Evolutionary conservation across 495 filamentous ascomycete genomes (phyloP).

Genomic region (Aspergillus avenaceus): DNA sequence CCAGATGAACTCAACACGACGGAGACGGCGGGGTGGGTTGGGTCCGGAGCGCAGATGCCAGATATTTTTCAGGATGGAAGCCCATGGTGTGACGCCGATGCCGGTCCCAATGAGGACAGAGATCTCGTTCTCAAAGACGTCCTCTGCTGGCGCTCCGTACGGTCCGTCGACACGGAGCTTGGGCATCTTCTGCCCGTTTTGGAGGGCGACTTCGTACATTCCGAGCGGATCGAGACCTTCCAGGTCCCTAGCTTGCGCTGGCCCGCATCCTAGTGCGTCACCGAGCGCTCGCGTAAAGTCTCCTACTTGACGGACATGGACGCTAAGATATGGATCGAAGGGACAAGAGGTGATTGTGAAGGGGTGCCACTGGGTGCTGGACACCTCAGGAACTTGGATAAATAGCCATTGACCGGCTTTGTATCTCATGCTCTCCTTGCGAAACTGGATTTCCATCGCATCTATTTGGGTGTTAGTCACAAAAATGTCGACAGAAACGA

Average conservation of each 20-base stretch:
- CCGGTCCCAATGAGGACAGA: slow-evolving; percentile 95
- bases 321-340: slow-evolving; percentile 86
- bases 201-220: slow-evolving; percentile 96
- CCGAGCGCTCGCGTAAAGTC: slow-evolving; percentile 89
- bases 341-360: slow-evolving; percentile 99
- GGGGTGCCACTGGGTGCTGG: slow-evolving; percentile 91
- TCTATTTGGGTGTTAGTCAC: slow-evolving; percentile 45
- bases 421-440: slow-evolving; percentile 94
- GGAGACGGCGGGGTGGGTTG: slow-evolving; percentile 80
- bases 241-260: slow-evolving; percentile 76
- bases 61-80: slow-evolving; percentile 96
- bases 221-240: slow-evolving; percentile 89
- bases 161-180: slow-evolving; percentile 86
- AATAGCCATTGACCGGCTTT: slow-evolving; percentile 98
- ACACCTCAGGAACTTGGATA: slow-evolving; percentile 86
- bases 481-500: slow-evolving; percentile 21
- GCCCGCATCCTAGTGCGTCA: slow-evolving; percentile 88
- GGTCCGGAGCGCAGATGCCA: slow-evolving; percentile 88
- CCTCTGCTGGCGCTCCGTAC: slow-evolving; percentile 92
- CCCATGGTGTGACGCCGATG: slow-evolving; percentile 98
- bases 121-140: slow-evolving; percentile 95
- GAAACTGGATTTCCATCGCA: slow-evolving; percentile 95
- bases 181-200: slow-evolving; percentile 90
- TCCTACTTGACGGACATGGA: slow-evolving; percentile 94
- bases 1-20: slow-evolving; percentile 98